phyloP scores from a whole-genome alignment of 306 rosid genomes.

The Acacia melanoxylon region DNA sequence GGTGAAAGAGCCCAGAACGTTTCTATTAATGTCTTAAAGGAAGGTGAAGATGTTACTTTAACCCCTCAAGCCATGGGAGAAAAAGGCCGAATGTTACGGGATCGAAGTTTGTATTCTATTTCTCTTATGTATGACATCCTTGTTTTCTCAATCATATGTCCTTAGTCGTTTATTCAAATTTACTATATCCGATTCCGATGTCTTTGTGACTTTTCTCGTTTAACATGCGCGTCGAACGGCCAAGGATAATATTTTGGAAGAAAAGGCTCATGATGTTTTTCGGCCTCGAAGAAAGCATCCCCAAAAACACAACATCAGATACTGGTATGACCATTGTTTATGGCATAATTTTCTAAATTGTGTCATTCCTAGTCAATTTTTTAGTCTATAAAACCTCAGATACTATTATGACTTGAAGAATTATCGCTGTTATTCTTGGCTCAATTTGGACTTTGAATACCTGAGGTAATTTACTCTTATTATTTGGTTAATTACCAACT shows the following conservation, averaged over 20 bases:
- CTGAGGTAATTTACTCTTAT: neutral
- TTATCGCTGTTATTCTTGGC: neutral
- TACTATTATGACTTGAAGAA: neutral
- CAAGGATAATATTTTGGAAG: neutral
- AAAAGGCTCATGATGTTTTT: neutral
- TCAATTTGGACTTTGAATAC: neutral
- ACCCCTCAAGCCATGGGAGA: neutral
- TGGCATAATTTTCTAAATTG: neutral
- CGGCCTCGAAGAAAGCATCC: neutral
- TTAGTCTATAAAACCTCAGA: neutral
- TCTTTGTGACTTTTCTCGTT: neutral
- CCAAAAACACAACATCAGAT: neutral
- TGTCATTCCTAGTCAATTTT: neutral
- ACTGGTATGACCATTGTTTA: neutral
- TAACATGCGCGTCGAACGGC: neutral
- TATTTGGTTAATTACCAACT: neutral
- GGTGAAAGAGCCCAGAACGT: neutral
- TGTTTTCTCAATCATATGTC: neutral
- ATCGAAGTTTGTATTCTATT: neutral
- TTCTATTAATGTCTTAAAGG: neutral
- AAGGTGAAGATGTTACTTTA: neutral
- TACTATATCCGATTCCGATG: neutral
- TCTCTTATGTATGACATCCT: neutral
- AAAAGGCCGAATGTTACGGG: conserved; percentile 1
- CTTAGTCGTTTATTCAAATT: neutral